Conservation (phyloP, 257 asterid species). For the Paulownia fortunei region DNA sequence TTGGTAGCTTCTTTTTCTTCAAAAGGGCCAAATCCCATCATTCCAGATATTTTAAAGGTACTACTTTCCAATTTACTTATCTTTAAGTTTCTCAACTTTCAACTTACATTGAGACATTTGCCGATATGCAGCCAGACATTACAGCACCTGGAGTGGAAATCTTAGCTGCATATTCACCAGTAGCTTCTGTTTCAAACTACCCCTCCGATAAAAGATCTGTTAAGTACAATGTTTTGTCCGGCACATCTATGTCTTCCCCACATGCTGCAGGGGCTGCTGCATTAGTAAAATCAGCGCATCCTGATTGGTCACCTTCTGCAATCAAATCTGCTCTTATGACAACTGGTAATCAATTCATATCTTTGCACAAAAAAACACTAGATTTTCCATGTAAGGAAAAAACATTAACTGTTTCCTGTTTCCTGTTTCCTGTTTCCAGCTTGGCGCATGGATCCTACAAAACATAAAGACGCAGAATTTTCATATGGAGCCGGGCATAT, state of each 20-base stretch:
- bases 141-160: slow-evolving; percentile 47
- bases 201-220: slow-evolving; percentile 27
- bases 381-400: background rate
- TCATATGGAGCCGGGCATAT: slow-evolving; percentile 39
- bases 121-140: slow-evolving; percentile 35
- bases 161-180: slow-evolving; percentile 39
- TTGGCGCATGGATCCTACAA: slow-evolving; percentile 37
- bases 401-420: background rate
- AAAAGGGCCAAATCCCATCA: slow-evolving; percentile 30
- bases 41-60: slow-evolving; percentile 38
- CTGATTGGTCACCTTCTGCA: slow-evolving; percentile 44
- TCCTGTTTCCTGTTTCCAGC: slow-evolving; percentile 32
- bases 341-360: slow-evolving; percentile 31
- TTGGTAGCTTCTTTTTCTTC: slow-evolving; percentile 36
- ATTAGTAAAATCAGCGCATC: slow-evolving; percentile 32
- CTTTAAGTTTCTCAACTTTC: background rate
- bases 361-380: background rate
- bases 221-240: slow-evolving; percentile 32
- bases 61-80: background rate
- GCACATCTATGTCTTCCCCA: slow-evolving; percentile 42
- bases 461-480: slow-evolving; percentile 29
- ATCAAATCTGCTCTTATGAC: slow-evolving; percentile 44
- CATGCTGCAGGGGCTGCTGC: slow-evolving; percentile 47
- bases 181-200: slow-evolving; percentile 18
- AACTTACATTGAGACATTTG: background rate